A percentile compares a stretch with the other conserved stretches of the same genome.
These are phyloP conservation scores for Rhipidocladum racemiflorum DNA, from an alignment of 176 grass and related monocot genomes.

Conservation along the genomic window DNA sequence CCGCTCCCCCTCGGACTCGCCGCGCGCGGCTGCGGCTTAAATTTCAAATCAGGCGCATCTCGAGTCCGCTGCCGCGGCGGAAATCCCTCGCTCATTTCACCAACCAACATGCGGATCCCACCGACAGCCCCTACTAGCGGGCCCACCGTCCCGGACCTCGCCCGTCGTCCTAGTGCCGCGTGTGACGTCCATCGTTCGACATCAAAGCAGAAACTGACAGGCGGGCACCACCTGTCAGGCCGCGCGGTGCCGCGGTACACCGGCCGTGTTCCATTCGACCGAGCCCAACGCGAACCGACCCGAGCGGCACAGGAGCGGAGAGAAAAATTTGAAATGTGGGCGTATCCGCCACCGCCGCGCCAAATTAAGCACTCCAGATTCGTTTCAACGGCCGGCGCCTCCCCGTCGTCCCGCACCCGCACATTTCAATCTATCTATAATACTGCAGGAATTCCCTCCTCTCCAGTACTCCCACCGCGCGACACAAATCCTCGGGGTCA, in stretches of 20 bases:
- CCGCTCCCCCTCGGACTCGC: not conserved
- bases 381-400: slow-evolving; percentile 27
- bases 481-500: not conserved
- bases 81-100: not conserved
- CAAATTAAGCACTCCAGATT: slow-evolving; percentile 36
- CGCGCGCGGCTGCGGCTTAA: slow-evolving; percentile 25
- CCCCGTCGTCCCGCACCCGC: not conserved
- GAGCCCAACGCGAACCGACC: not conserved
- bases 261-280: not conserved
- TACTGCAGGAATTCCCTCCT: slow-evolving; percentile 10
- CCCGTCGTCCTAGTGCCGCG: too few relatives aligned
- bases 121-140: too few relatives aligned
- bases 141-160: too few relatives aligned
- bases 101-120: too few relatives aligned
- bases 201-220: too few relatives aligned
- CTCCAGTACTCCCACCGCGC: not conserved
- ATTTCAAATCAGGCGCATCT: slow-evolving; percentile 26
- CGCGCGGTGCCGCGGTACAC: too few relatives aligned
- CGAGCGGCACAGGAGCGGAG: not conserved
- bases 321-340: slow-evolving; percentile 31
- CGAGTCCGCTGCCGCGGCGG: not conserved
- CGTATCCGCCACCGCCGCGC: slow-evolving; percentile 33
- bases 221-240: too few relatives aligned
- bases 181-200: too few relatives aligned
- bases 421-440: slow-evolving; percentile 32